Evolutionary conservation across 1,284 basidiomycete species (phyloP).

Genomic region (Ceratobasidium sp.): DNA sequence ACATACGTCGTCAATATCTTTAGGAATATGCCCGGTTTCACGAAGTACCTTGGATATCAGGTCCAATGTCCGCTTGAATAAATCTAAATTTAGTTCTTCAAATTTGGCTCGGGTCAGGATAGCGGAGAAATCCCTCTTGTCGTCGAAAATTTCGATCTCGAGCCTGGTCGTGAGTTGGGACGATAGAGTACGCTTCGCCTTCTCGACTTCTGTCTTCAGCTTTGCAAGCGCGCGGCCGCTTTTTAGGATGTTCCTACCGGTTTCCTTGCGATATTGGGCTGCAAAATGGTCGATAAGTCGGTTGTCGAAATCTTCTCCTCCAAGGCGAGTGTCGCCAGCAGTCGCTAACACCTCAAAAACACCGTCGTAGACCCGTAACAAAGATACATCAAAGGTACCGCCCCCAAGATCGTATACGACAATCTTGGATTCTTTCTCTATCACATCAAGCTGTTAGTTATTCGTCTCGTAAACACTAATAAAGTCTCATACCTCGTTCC

Average conservation of each 20-base stretch:
- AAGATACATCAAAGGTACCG: constrained; percentile 72
- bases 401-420: constrained; percentile 69
- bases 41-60: constrained; percentile 73
- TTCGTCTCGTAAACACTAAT: not conserved
- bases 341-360: constrained; percentile 42
- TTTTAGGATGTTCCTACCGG: constrained; percentile 64
- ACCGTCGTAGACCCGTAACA: constrained; percentile 69
- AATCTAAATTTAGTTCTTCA: constrained; percentile 72
- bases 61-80: constrained; percentile 73
- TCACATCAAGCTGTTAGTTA: constrained; percentile 33
- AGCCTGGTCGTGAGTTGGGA: constrained; percentile 68
- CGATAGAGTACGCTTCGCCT: constrained; percentile 69
- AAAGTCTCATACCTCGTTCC: constrained; percentile 46
- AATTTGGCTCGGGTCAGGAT: constrained; percentile 71
- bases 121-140: constrained; percentile 70
- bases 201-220: constrained; percentile 65
- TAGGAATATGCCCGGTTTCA: constrained; percentile 72
- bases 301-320: constrained; percentile 66
- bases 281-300: constrained; percentile 65
- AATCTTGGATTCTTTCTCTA: constrained; percentile 66
- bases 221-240: constrained; percentile 66
- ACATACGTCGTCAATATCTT: constrained; percentile 70
- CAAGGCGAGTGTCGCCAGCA: constrained; percentile 59
- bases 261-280: constrained; percentile 66
- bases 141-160: constrained; percentile 71